Base-by-base conservation (phyloP, 306 rosid genomes). In the Sphenostylis stenocarpa region DNA sequence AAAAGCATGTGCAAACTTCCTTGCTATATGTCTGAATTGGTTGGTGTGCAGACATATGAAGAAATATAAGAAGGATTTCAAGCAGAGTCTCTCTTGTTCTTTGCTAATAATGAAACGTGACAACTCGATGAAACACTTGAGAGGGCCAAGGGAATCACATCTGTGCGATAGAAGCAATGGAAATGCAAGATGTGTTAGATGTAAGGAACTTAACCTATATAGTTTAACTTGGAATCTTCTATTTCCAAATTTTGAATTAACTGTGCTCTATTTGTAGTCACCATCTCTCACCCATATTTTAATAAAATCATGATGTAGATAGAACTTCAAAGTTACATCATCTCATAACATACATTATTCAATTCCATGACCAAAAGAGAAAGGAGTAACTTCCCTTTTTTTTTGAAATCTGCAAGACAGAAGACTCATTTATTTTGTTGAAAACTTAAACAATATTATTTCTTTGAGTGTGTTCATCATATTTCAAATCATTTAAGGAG, bases 11-110 rank as follows among this genome's bases (percentile, higher is more conserved):
- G 20, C 48, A 31, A 63, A 63, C 28, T 62, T 75, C 79, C 7
- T 21, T 34, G 17, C 24, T 64, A 61, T 66, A 15, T 75, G 1
- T 72, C 12, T 72, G 65, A 11, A 6, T 70, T 47, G 19, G 57
- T n/a, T 79, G 20, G 31, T 23, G 41, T 44, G 70, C 90, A 92
- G 96, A 72, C 84, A 81, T 17, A 88, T 85, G 93, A 90, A 88
- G 87, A 84, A 80, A 75, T 82, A 90, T 43, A 84, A 77, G 83
- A 88, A 78, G 44, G 72, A 73, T 29, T 90, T 90, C 84, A 39
- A 82, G 78, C 77, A 84, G 53, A 78, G 31, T 44, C 75, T 92
- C 65, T 52, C 85, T 53, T 88, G 96, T 67, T 78, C 79, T 49
- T 71, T 90, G 70, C 80, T 88, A 1, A 79, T 80, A 24, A 72